phyloP scores from a whole-genome alignment of 495 filamentous ascomycete genomes.

The Aspergillus avenaceus region DNA sequence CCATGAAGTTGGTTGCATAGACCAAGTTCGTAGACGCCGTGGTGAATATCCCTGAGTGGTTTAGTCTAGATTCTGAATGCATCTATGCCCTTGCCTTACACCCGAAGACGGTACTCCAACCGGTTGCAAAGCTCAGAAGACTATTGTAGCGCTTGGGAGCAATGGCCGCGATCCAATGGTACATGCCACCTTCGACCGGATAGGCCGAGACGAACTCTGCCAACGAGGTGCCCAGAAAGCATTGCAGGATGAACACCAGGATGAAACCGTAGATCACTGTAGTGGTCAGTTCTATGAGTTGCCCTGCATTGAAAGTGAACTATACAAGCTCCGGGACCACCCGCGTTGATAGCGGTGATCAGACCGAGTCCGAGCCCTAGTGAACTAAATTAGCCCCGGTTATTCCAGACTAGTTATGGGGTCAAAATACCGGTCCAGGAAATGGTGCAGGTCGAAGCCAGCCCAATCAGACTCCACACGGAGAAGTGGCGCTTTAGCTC shows the following conservation, averaged over 20 bases:
- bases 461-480: slow-evolving; percentile 35
- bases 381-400: background rate
- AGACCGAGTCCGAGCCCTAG: slow-evolving; percentile 33
- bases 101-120: slow-evolving; percentile 38
- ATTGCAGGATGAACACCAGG: slow-evolving; percentile 46
- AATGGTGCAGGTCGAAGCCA: slow-evolving; percentile 38
- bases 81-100: slow-evolving; percentile 16
- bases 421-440: slow-evolving; percentile 33
- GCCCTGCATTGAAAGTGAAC: background rate
- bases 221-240: slow-evolving; percentile 46
- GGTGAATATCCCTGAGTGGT: slow-evolving; percentile 32
- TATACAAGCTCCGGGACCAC: slow-evolving; percentile 35
- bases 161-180: slow-evolving; percentile 52
- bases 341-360: slow-evolving; percentile 36
- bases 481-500: slow-evolving; percentile 38
- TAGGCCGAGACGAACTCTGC: slow-evolving; percentile 53
- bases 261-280: slow-evolving; percentile 42
- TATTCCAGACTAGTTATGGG: background rate
- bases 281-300: background rate
- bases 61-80: background rate
- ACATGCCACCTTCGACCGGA: slow-evolving; percentile 49
- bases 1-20: slow-evolving; percentile 32
- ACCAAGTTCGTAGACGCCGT: slow-evolving; percentile 40
- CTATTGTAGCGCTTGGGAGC: slow-evolving; percentile 39
- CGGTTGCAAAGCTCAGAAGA: slow-evolving; percentile 35